Conservation (phyloP, 1,284 basidiomycete genomes). For the Veloporphyrellus conicus region DNA sequence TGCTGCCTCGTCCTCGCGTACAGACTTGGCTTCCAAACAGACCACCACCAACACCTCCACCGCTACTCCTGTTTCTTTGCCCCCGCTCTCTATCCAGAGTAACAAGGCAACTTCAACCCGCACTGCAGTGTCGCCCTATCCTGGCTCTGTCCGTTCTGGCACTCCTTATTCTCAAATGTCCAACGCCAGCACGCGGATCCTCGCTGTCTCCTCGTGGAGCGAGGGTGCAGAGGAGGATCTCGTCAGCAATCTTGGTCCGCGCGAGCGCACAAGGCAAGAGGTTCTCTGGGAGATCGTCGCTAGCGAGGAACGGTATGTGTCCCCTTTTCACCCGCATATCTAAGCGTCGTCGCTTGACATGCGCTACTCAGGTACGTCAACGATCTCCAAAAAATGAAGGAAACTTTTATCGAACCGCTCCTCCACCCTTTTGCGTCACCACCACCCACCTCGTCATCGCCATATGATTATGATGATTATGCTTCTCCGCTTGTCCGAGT, state of each 20-base stretch:
- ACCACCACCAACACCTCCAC: conserved; percentile 38
- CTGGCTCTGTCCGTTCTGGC: conserved; percentile 64
- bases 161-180: conserved; percentile 79
- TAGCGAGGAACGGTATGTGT: conserved; percentile 84
- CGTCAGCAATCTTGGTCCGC: conserved; percentile 85
- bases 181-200: conserved; percentile 61
- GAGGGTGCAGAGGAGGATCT: conserved; percentile 94
- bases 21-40: conserved; percentile 40
- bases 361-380: conserved; percentile 71
- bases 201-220: conserved; percentile 87
- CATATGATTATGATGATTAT: conserved; percentile 65
- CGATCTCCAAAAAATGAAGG: conserved; percentile 87
- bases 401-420: conserved; percentile 87
- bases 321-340: conserved; percentile 11
- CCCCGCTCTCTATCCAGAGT: conserved; percentile 35
- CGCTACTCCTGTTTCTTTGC: conserved; percentile 44
- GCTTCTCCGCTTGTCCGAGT: conserved; percentile 34
- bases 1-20: conserved; percentile 53
- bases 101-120: conserved; percentile 55
- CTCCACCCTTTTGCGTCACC: conserved; percentile 73
- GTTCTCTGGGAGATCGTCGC: conserved; percentile 98
- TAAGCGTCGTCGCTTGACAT: conserved; percentile 14
- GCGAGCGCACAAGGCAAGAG: conserved; percentile 94
- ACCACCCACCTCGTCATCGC: conserved; percentile 45
- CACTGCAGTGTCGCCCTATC: conserved; percentile 57